Evolutionary conservation across 2,329 filamentous ascomycete species (phyloP), one percentile per base, ranked within the genome.

Genomic region (Gliomastix tumulicola): DNA sequence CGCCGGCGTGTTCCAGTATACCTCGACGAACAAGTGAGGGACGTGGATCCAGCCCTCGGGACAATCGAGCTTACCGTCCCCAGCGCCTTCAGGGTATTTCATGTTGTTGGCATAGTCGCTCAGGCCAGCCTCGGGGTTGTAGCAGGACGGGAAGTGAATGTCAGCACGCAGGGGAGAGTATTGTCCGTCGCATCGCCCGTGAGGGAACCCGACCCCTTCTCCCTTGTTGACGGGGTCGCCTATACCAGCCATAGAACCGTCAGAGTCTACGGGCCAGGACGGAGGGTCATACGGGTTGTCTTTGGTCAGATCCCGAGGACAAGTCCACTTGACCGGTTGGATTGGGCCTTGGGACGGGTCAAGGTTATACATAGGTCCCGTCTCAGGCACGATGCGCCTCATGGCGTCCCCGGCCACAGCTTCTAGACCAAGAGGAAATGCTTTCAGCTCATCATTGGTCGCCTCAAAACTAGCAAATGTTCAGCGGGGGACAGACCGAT

Each of bases 121-220:
- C 28, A 80, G 63, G 38, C 74, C 77, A 32, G 71, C 66, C 30
- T 69, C 55, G 21, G 81, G 82, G 57, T 86, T 73, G 70, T 84
- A 85, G 68, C 82, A 86, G 7, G 78, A 80, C 5, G 82, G 82
- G 62, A 86, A 84, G 64, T 83, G 81, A 27, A 85, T 62, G 45
- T 86, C 80, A 38, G 74, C 69, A 25, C 81, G 76, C 30, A 79
- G 68, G 40, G 78, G 77, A 35, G 78, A 79, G 45, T 66, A 68
- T 38, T 61, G 66, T 34, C 74, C 71, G 49, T 83, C 76, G 54
- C 85, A 88, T 50, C 80, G 73, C 53, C 74, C 69, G 52, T 80
- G 70, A 19, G 85, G 85, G 54, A 92, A 83, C n/a, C 76, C 78
- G 15, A 69, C 65, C 42, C 78, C 78, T 31, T 71, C 62, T 34